phyloP scores from a whole-genome alignment of 2,329 filamentous ascomycete genomes.

The Aureobasidium sp. region DNA sequence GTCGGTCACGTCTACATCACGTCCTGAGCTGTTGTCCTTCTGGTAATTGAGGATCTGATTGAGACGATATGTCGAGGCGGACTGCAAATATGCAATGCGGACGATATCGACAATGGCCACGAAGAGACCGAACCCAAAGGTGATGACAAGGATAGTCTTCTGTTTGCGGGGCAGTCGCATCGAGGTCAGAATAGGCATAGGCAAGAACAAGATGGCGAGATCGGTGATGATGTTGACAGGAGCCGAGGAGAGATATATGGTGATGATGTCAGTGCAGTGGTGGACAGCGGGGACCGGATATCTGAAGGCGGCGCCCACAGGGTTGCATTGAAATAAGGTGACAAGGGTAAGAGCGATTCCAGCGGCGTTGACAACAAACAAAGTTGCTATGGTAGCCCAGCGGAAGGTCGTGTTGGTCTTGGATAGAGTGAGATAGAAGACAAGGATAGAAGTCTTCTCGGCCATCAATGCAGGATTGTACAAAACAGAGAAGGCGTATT shows the following conservation, averaged over 20 bases:
- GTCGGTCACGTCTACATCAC: conserved; percentile 38
- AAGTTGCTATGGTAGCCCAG: conserved; percentile 71
- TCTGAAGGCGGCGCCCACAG: conserved; percentile 62
- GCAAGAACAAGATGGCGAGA: conserved; percentile 76
- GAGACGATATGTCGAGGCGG: conserved; percentile 49
- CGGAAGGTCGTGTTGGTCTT: conserved; percentile 71
- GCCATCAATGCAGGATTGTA: conserved; percentile 84
- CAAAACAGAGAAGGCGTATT: conserved; percentile 55
- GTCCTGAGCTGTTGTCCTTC: conserved; percentile 22
- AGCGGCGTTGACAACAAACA: conserved; percentile 70
- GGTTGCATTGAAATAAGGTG: conserved; percentile 80
- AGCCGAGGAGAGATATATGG: conserved; percentile 64
- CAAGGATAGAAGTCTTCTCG: conserved; percentile 84
- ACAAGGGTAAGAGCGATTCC: conserved; percentile 75
- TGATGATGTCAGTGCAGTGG: conserved; percentile 55
- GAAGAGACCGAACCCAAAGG: conserved; percentile 81
- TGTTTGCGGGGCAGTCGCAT: conserved; percentile 81
- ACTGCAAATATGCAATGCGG: conserved; percentile 81
- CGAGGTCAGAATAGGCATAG: conserved; percentile 78
- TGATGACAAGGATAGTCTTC: conserved; percentile 78
- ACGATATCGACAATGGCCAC: conserved; percentile 83
- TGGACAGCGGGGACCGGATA: conserved; percentile 37
- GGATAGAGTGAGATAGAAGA: conserved; percentile 81
- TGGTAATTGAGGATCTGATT: conserved; percentile 31
- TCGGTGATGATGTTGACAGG: conserved; percentile 91